Conservation (phyloP, 176 grass and related monocot species). For the Elaeis guineensis region DNA sequence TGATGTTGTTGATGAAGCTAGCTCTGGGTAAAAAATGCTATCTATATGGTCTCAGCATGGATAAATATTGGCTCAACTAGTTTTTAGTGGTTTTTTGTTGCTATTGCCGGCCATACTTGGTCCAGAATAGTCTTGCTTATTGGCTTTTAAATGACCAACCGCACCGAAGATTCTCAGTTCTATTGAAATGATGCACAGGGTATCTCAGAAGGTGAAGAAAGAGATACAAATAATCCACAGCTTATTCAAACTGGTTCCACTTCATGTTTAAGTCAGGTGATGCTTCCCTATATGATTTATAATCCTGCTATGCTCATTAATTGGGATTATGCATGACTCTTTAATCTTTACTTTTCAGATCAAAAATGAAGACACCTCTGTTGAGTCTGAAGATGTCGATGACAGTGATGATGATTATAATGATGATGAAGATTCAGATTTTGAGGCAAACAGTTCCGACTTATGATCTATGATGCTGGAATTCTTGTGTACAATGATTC, state of each 20-base stretch:
- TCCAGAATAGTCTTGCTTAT: too few relatives aligned
- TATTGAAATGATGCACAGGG: constrained; percentile 45
- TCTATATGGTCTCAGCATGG: too few relatives aligned
- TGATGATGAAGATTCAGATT: constrained; percentile 4
- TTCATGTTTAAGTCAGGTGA: constrained; percentile 36
- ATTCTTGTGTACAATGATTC: too few relatives aligned
- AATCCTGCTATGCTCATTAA: background rate
- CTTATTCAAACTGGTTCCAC: background rate
- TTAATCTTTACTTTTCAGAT: constrained; percentile 10
- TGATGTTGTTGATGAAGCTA: too few relatives aligned
- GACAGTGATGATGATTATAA: constrained; percentile 18
- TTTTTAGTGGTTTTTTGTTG: too few relatives aligned
- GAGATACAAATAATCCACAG: background rate
- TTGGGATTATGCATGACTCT: constrained; percentile 6
- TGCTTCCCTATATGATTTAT: background rate
- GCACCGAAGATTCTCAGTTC: background rate
- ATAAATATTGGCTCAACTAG: too few relatives aligned
- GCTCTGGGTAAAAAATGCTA: too few relatives aligned
- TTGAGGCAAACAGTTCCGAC: background rate
- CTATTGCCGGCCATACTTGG: too few relatives aligned
- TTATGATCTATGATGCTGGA: too few relatives aligned
- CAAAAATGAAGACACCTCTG: constrained; percentile 43
- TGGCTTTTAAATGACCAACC: background rate
- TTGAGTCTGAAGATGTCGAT: constrained; percentile 38
- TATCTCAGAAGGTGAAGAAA: constrained; percentile 45